Evolutionary conservation across 2,329 filamentous ascomycete species (phyloP), one percentile per base, ranked within the genome.

Genomic region (Aspergillus brasiliensis): DNA sequence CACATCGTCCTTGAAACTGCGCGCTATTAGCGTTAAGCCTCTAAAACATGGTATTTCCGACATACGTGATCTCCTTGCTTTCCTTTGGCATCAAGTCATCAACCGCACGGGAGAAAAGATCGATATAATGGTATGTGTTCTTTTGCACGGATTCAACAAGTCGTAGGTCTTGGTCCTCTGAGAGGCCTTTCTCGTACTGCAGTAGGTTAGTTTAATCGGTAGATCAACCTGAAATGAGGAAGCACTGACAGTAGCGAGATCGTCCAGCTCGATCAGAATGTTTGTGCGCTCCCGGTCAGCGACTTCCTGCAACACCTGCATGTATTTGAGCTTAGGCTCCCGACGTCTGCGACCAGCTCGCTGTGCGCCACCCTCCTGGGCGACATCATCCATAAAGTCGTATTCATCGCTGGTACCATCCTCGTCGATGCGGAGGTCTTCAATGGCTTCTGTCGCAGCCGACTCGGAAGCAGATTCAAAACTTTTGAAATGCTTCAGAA

Each of bases 81-180:
- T 93, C 89, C 63, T 85, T 82, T 0, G 95, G 95, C 84, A 99
- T 87, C 56, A 91, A 84, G 60, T 88, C 89, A 79, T 99, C 95
- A 47, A 97, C 88, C 7, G 95, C 95, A 66, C 90, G 85, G 2
- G 94, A 94, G 60, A 98, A 79, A 60, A 98, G 86, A 71, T 99
- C 95, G 66, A 98, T 88, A 73, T 99, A 99, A 76, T 97, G 95
- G 72, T 95, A 91, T 15, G 95, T 92, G 78, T 99, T 99, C 67
- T 84, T 85, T 79, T 95, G 91, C 69, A 99, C 90, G 1, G 91
- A 96, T 49, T 90, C 85, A 19, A 96, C 89, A 19, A 82, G 73
- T 63, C 76, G 79, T 51, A 98, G 82, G 67, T 89, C 87, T 64
- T 91, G 77, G 5, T 88, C 87, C 51, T 89, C 87, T 56, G 87